These are phyloP conservation scores for Cytospora piceae DNA, from an alignment of 2,329 filamentous ascomycete genomes.

Conservation along the genomic window DNA sequence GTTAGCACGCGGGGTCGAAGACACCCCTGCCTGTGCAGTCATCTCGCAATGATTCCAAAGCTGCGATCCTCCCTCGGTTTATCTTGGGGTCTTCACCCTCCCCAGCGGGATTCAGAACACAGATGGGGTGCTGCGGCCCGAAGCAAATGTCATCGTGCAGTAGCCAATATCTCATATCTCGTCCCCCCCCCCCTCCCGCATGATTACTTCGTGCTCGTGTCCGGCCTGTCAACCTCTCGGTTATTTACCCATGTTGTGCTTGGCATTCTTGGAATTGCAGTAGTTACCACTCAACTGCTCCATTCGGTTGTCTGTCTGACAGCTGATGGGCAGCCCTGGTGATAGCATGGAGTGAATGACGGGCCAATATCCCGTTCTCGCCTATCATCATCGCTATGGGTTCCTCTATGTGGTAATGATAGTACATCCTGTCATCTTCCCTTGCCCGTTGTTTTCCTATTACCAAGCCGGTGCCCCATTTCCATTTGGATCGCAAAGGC, in stretches of 20 bases:
- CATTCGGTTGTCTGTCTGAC: neutral
- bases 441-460: slow-evolving; percentile 3
- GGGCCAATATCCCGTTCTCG: neutral
- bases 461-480: slow-evolving; percentile 3
- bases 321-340: neutral
- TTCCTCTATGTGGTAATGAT: neutral
- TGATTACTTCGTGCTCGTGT: neutral
- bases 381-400: slow-evolving; percentile 1
- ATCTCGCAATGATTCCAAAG: neutral
- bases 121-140: neutral
- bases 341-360: neutral
- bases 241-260: neutral
- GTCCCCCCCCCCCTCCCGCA: too few species aligned
- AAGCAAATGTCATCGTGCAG: neutral
- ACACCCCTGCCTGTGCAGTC: neutral
- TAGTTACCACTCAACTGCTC: neutral
- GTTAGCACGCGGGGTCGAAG: neutral
- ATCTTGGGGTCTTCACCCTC: neutral
- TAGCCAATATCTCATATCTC: neutral
- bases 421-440: slow-evolving; percentile 4
- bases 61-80: neutral
- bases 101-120: neutral
- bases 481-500: neutral
- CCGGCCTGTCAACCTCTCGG: neutral
- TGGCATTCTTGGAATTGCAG: neutral